Evolutionary conservation across 345 rosid species (phyloP).

Genomic region (Trapa incisa): DNA sequence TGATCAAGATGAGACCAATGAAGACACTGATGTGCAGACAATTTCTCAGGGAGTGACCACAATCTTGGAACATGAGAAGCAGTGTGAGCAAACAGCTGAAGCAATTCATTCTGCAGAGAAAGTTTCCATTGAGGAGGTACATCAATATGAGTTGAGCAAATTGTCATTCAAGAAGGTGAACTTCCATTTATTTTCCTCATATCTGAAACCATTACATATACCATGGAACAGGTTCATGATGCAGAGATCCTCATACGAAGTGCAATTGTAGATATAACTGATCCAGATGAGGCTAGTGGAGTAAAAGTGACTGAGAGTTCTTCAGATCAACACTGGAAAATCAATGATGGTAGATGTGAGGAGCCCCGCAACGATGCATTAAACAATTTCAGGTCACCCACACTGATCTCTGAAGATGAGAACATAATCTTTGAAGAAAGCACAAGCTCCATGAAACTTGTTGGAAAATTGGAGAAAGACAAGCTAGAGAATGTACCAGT

Average conservation of each 20-base stretch:
- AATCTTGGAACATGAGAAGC: not conserved
- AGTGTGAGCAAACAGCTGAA: not conserved
- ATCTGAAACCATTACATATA: not conserved
- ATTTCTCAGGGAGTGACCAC: not conserved
- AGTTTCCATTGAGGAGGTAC: not conserved
- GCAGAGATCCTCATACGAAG: not conserved
- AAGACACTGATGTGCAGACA: not conserved
- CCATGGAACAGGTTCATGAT: constrained; percentile 2
- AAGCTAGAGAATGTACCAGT: constrained; percentile 1
- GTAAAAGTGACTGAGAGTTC: not conserved
- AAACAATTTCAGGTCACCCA: not conserved
- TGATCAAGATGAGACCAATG: too few relatives aligned
- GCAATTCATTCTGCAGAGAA: not conserved
- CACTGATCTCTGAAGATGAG: not conserved
- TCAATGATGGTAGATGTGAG: not conserved
- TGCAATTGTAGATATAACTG: not conserved
- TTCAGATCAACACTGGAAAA: not conserved
- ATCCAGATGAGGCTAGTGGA: not conserved
- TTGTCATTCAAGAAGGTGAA: not conserved
- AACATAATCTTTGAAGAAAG: not conserved
- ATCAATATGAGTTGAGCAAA: not conserved
- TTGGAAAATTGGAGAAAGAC: not conserved
- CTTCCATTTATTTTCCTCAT: not conserved
- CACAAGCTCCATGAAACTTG: not conserved
- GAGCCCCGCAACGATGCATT: constrained; percentile 3